Base-by-base conservation (phyloP, 257 asterid genomes). In the Coffea canephora region DNA sequence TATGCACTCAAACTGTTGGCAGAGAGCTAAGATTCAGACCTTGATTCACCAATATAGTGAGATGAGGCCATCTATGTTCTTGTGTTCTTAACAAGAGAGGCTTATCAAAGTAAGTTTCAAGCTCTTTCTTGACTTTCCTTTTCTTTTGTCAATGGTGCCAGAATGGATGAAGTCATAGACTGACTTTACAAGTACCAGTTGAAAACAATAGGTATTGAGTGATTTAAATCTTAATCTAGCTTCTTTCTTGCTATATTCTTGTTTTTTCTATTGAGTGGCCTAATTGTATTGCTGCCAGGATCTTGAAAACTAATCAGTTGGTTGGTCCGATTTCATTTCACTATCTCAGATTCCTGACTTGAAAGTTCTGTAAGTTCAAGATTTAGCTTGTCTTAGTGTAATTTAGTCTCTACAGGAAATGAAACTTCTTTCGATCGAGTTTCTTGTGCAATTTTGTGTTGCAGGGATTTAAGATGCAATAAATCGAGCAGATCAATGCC, bases 241-340 rank as follows among this genome's bases (percentile, higher is more conserved):
- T 39, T 39, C 43, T 36, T 49, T 0, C 23, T 59, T 25, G 39
- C 6, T 21, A 5, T 54, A 6, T 61, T 50, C 31, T 4, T 10
- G 2, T 69, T 78, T 52, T 12, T 65, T 23, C 16, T 77, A 39
- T 39, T 39, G 43, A 39, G 43, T 39, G 54, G 48, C 34, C 15
- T 16, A 4, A 41, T 15, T n/a, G 59, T 14, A 45, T 77, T 65
- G 39, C 6, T 61, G 12, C 27, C 83, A 94, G 98, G 91, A 75
- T 92, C 71, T 73, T 94, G 83, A 94, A 94, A 83, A 93, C 87
- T 73, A 93, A 94, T 77, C 93, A 90, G 84, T 83, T 96, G 84
- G 92, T 91, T n/a, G 99, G 99, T 73, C 98, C 97, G 8, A 89
- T 96, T 74, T 98, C 99, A 27, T 96, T 98, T 0, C 99, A 6